Conservation (phyloP, 257 asterid genomes). For the Solanum infundibuliforme region DNA sequence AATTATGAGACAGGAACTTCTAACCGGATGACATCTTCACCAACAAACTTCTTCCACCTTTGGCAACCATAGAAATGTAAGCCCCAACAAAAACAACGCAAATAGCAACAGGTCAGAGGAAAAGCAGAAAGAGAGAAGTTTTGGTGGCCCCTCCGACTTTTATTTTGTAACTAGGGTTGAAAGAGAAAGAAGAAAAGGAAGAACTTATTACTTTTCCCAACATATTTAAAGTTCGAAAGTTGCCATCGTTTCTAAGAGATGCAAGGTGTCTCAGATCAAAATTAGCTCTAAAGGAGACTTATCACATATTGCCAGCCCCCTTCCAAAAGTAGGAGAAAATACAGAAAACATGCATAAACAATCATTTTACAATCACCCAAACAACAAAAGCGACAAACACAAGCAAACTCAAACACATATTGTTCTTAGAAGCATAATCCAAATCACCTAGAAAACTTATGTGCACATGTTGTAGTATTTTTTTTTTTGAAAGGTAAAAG, state of each 20-base stretch:
- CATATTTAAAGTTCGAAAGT: not conserved
- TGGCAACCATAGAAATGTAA: not conserved
- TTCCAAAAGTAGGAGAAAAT: not conserved
- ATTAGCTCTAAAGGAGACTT: not conserved
- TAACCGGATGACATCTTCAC: not conserved
- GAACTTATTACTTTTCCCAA: not conserved
- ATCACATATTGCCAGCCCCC: not conserved
- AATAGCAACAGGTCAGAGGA: not conserved
- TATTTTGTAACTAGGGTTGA: not conserved
- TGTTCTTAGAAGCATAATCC: not conserved
- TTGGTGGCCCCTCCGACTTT: not conserved
- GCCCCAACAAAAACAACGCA: not conserved
- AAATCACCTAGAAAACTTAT: not conserved
- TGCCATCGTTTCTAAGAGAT: not conserved
- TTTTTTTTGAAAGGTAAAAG: not conserved
- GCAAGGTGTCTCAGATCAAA: not conserved
- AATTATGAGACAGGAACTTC: not conserved
- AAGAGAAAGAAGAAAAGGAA: not conserved
- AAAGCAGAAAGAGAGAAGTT: not conserved
- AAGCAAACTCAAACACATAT: not conserved
- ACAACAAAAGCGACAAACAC: not conserved
- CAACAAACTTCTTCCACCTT: not conserved
- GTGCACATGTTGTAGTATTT: not conserved
- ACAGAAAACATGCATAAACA: not conserved
- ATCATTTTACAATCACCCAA: not conserved